These are phyloP conservation scores for Chalciporus sp. DNA, from an alignment of 1,284 basidiomycete genomes.

Conservation along the genomic window DNA sequence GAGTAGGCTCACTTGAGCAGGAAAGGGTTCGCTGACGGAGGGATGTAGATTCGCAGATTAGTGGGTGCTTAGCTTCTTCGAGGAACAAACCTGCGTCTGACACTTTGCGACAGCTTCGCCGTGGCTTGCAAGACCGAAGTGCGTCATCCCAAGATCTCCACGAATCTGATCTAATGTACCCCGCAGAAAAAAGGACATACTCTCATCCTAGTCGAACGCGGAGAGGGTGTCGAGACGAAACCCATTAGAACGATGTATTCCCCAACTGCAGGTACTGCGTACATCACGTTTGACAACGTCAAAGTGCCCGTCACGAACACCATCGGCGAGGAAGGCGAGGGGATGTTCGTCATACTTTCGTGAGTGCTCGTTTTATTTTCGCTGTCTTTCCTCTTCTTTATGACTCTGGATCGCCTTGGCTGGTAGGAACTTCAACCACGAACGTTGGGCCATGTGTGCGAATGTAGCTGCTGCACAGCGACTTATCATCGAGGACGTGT, in stretches of 20 bases:
- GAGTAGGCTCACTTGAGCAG: slow-evolving; percentile 35
- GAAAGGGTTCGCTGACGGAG: neutral
- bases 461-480: slow-evolving; percentile 55
- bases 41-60: slow-evolving; percentile 33
- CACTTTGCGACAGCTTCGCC: slow-evolving; percentile 47
- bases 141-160: slow-evolving; percentile 7
- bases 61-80: slow-evolving; percentile 18
- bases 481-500: slow-evolving; percentile 65
- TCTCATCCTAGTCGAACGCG: slow-evolving; percentile 79
- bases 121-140: slow-evolving; percentile 60
- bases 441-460: slow-evolving; percentile 77
- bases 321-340: slow-evolving; percentile 82
- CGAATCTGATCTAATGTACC: neutral
- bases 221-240: slow-evolving; percentile 80
- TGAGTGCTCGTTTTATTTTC: slow-evolving; percentile 22
- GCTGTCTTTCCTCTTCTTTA: slow-evolving; percentile 1
- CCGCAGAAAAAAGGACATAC: slow-evolving; percentile 63
- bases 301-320: slow-evolving; percentile 86
- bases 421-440: slow-evolving; percentile 72
- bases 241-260: slow-evolving; percentile 87
- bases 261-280: slow-evolving; percentile 78
- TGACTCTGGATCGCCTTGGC: neutral
- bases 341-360: slow-evolving; percentile 78
- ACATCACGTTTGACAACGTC: slow-evolving; percentile 87
- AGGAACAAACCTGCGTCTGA: neutral